Evolutionary conservation across 2,329 filamentous ascomycete species (phyloP), one percentile per base, ranked within the genome.

Genomic region (Aspergillus novoparasiticus): DNA sequence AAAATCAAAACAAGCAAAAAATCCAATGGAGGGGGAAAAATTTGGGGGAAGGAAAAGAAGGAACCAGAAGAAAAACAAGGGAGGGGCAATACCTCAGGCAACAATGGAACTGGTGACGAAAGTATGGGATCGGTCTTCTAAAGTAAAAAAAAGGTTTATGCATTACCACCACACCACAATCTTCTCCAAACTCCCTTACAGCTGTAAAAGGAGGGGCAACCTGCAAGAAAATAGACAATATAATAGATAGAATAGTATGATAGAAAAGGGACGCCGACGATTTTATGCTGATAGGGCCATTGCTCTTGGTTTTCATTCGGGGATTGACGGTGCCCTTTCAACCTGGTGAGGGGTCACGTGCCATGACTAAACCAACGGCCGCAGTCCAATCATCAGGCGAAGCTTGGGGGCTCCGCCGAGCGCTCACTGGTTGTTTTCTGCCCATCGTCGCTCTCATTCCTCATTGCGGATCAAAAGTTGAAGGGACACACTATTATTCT

Each of bases 1-100:
- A 76, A 77, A 77, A 77, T 58, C 73, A 77, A 75, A 77, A 77
- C 72, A 77, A 77, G 65, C 68, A 69, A 65, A 65, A 69, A 64
- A 64, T 66, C 66, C 66, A 68, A 62, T 67, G 60, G 66, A 69
- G 68, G 68, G 66, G 65, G 39, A 21, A 57, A 57, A 57, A 28
- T 45, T 45, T 34, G 32, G 19, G 21, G 21, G 34, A 39, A 21
- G 34, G 30, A 39, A 55, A 55, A 39, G 21, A 55, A 39, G 21
- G 21, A 55, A 55, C 10, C 19, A 55, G 34, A 34, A 54, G 28
- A 34, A 54, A 54, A 23, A 54, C 51, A 54, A 54, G 32, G 51
- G 51, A 54, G 51, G 51, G 51, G 51, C 51, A 54, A 54, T 36
- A 36, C 51, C 51, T 54, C 30, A 54, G 51, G 51, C 51, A 54